These are phyloP conservation scores for Serendipita sp. DNA, from an alignment of 768 basidiomycete species.

Conservation along the genomic window DNA sequence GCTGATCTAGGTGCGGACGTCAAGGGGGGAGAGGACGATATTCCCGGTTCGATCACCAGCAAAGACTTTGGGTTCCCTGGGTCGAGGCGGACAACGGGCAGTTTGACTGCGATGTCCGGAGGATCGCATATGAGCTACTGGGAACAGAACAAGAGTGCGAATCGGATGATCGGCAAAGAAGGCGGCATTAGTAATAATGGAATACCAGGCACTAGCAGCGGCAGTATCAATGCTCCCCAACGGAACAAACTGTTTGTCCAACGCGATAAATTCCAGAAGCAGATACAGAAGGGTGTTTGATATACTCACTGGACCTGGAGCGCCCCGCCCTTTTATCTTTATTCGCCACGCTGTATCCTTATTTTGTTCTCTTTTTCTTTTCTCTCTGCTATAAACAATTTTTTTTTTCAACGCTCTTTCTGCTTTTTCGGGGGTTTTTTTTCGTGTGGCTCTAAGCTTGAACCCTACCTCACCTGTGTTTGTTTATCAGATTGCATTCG, in stretches of 20 bases:
- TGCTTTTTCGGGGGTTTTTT: too few relatives aligned
- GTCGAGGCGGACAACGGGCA: slow-evolving; percentile 70
- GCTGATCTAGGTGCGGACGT: slow-evolving; percentile 80
- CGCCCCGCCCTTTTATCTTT: too few relatives aligned
- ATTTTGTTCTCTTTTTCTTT: too few relatives aligned
- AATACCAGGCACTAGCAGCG: slow-evolving; percentile 17
- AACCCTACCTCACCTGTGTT: too few relatives aligned
- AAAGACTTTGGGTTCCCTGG: slow-evolving; percentile 17
- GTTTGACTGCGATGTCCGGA: slow-evolving; percentile 69
- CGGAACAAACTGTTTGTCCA: slow-evolving; percentile 73
- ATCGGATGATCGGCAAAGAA: slow-evolving; percentile 19
- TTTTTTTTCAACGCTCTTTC: too few relatives aligned
- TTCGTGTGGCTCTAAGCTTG: too few relatives aligned
- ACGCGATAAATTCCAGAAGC: slow-evolving; percentile 60
- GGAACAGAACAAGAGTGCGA: slow-evolving; percentile 82
- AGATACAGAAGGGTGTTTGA: slow-evolving; percentile 27
- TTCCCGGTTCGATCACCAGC: slow-evolving; percentile 16
- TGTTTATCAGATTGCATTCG: too few relatives aligned
- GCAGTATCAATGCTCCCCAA: slow-evolving; percentile 24
- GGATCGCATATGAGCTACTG: slow-evolving; percentile 83
- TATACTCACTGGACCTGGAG: neutral
- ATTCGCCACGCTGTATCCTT: too few relatives aligned
- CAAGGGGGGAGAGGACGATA: slow-evolving; percentile 19
- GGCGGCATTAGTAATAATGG: neutral
- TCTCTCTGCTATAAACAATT: too few relatives aligned